These are phyloP conservation scores for Melastoma malabathricum DNA, from an alignment of 345 rosid species.

Conservation along the genomic window DNA sequence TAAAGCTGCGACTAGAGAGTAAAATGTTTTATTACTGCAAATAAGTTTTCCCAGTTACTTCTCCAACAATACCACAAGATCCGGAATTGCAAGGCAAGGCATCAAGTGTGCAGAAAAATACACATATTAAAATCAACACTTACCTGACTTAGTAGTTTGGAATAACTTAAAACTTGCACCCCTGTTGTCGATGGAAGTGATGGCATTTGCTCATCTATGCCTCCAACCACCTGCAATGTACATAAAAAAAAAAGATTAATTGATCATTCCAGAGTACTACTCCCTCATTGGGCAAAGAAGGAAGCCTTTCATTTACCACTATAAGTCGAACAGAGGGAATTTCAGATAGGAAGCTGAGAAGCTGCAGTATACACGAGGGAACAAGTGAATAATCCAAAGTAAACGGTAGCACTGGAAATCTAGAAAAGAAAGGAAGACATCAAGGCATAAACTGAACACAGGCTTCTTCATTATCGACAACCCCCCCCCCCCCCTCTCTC, in stretches of 20 bases:
- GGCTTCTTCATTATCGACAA: too few species aligned
- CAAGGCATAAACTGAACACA: not conserved
- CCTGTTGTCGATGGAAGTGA: slow-evolving; percentile 65
- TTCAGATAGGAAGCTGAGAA: slow-evolving; percentile 73
- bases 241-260: slow-evolving; percentile 7
- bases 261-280: slow-evolving; percentile 1
- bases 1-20: too few species aligned
- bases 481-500: too few species aligned
- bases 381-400: not conserved
- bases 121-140: not conserved
- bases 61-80: too few species aligned
- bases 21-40: too few species aligned
- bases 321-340: slow-evolving; percentile 64
- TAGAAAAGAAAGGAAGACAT: not conserved
- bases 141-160: slow-evolving; percentile 78
- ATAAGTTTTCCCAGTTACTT: too few species aligned
- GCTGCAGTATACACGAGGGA: slow-evolving; percentile 29
- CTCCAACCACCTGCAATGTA: slow-evolving; percentile 74
- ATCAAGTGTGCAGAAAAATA: too few species aligned
- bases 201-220: slow-evolving; percentile 66
- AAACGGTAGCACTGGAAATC: not conserved
- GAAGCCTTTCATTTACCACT: slow-evolving; percentile 48
- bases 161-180: slow-evolving; percentile 56
- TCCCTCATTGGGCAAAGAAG: slow-evolving; percentile 1
- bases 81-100: too few species aligned